Evolutionary conservation across 1,284 basidiomycete species (phyloP).

Genomic region (Apiotrichum mycotoxinovorans): DNA sequence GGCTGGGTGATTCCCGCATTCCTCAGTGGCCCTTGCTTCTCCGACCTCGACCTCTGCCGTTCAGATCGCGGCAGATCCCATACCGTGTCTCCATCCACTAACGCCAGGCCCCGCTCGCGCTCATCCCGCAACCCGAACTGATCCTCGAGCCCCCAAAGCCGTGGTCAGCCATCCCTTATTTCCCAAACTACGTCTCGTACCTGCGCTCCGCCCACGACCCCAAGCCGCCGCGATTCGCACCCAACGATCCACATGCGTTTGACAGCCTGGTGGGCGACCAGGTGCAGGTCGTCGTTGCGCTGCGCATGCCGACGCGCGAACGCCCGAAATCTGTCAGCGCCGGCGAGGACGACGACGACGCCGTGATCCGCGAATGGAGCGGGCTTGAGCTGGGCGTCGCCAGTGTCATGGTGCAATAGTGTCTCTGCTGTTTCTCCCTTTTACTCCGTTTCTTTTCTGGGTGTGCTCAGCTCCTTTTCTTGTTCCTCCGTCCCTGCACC

Average conservation of each 20-base stretch:
- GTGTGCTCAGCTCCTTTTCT: background rate
- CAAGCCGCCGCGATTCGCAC: slow-evolving; percentile 24
- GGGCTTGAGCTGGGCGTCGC: slow-evolving; percentile 19
- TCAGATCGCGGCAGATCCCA: too few relatives aligned
- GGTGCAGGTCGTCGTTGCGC: slow-evolving; percentile 36
- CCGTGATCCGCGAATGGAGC: slow-evolving; percentile 17
- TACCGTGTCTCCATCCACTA: background rate
- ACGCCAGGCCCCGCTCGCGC: slow-evolving; percentile 13
- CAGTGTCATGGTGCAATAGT: background rate
- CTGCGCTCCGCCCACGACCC: slow-evolving; percentile 30
- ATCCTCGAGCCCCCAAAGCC: slow-evolving; percentile 29
- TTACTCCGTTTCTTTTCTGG: background rate
- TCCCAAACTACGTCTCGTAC: slow-evolving; percentile 46
- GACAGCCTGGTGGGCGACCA: slow-evolving; percentile 29
- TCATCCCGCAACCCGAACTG: slow-evolving; percentile 7
- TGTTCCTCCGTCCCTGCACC: too few relatives aligned
- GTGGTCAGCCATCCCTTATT: slow-evolving; percentile 27
- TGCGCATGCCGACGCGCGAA: slow-evolving; percentile 35
- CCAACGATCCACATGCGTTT: slow-evolving; percentile 16
- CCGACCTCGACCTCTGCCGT: too few relatives aligned
- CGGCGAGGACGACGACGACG: slow-evolving; percentile 17
- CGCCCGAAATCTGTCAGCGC: background rate
- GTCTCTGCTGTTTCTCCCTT: background rate
- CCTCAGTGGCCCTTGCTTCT: background rate
- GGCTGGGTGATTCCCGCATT: background rate